phyloP scores from a whole-genome alignment of 139 green algal genomes.

The Micromonas pusilla region DNA sequence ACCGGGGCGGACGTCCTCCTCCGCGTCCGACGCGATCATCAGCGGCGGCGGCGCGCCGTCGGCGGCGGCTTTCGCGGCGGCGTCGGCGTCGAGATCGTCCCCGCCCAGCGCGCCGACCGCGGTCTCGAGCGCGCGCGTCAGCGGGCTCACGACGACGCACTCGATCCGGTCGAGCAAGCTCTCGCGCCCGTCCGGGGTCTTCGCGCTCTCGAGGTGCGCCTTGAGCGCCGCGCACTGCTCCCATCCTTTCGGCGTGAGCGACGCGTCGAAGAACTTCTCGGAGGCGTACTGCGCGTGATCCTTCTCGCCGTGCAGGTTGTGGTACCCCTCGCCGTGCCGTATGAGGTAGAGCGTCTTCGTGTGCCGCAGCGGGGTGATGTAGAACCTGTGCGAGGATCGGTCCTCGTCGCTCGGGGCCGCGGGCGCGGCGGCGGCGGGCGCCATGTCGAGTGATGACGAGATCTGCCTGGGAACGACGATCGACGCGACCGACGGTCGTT shows the following conservation, averaged over 20 bases:
- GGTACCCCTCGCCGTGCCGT: conserved; percentile 11
- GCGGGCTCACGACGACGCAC: conserved; percentile 20
- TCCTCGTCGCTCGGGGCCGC: no score
- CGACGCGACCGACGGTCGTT: no score
- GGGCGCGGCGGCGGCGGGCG: no score
- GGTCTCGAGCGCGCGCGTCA: conserved; percentile 24
- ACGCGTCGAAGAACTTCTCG: conserved; percentile 6
- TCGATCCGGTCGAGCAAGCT: neutral
- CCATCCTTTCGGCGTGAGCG: neutral
- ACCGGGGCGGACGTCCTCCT: neutral
- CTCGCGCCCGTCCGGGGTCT: neutral
- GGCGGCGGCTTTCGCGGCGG: no score
- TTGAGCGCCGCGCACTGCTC: neutral
- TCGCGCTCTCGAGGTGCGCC: neutral
- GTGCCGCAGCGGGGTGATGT: neutral
- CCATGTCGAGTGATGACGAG: no score
- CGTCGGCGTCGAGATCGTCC: neutral
- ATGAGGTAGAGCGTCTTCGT: conserved; percentile 16
- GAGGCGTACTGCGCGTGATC: neutral
- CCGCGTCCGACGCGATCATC: neutral
- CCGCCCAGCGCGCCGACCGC: neutral
- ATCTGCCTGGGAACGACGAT: no score
- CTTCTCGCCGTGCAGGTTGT: conserved; percentile 4
- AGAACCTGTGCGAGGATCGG: neutral
- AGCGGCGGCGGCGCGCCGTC: no score